Conservation (phyloP, 371 early-diverging fungal species). For the Nematocida ausubeli region DNA sequence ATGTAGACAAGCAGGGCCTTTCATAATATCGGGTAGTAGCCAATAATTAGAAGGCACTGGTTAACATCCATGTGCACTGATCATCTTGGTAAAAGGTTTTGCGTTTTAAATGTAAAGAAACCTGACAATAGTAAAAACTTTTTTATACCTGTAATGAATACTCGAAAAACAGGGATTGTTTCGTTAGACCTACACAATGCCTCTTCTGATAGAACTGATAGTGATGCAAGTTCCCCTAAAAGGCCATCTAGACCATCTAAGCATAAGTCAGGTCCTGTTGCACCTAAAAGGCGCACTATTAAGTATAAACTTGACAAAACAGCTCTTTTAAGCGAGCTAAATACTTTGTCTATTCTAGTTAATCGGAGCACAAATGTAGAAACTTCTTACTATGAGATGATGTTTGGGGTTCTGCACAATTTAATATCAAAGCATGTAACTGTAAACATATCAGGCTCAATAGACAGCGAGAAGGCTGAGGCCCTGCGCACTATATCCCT, state of each 20-base stretch:
- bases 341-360: not conserved
- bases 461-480: not conserved
- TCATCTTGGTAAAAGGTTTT: too few relatives aligned
- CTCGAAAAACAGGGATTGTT: not conserved
- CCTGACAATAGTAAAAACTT: not conserved
- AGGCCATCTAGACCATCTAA: too few relatives aligned
- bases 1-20: too few relatives aligned
- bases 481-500: not conserved
- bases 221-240: too few relatives aligned
- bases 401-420: not conserved
- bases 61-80: too few relatives aligned
- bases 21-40: too few relatives aligned
- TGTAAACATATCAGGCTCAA: not conserved
- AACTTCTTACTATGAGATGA: not conserved
- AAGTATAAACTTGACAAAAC: not conserved
- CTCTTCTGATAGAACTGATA: too few relatives aligned
- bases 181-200: too few relatives aligned
- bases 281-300: not conserved
- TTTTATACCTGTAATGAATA: not conserved
- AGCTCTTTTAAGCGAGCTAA: not conserved
- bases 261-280: too few relatives aligned
- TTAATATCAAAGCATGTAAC: not conserved
- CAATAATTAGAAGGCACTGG: too few relatives aligned
- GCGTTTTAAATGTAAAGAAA: too few relatives aligned
- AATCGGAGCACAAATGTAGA: not conserved